These are phyloP conservation scores for Volvariella surrecta DNA, from an alignment of 1,284 basidiomycete species.

Conservation along the genomic window DNA sequence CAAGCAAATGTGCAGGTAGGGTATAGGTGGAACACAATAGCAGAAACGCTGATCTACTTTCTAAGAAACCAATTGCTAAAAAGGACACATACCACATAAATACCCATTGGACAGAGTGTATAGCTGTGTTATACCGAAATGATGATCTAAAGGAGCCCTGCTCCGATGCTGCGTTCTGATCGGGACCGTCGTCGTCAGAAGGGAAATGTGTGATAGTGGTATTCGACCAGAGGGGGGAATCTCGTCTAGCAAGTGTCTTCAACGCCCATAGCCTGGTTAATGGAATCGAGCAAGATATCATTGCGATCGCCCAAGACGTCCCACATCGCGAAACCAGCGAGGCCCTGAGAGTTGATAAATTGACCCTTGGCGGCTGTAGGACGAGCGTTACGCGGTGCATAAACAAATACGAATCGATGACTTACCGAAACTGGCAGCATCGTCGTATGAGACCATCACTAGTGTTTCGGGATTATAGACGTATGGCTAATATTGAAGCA, in stretches of 20 bases:
- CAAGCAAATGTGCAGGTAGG: background rate
- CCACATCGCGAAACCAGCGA: slow-evolving; percentile 53
- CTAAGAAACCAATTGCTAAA: background rate
- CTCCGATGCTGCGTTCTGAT: background rate
- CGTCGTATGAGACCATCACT: slow-evolving; percentile 49
- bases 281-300: slow-evolving; percentile 37
- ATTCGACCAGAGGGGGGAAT: too few species aligned
- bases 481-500: slow-evolving; percentile 33
- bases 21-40: background rate
- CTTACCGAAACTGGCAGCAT: slow-evolving; percentile 34
- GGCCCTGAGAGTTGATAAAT: slow-evolving; percentile 33
- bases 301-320: slow-evolving; percentile 44
- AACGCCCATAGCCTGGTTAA: slow-evolving; percentile 16
- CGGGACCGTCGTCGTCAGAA: background rate
- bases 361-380: slow-evolving; percentile 34
- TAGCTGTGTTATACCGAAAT: background rate
- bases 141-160: background rate
- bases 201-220: background rate
- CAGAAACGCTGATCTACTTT: background rate
- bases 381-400: slow-evolving; percentile 1
- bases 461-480: slow-evolving; percentile 38
- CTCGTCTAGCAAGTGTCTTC: slow-evolving; percentile 4
- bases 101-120: background rate
- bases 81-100: too few species aligned
- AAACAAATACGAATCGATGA: background rate